A percentile compares a stretch with the other conserved stretches of the same genome.
Conservation (phyloP, 2,329 filamentous ascomycete species). For the Xylariaceae sp. region DNA sequence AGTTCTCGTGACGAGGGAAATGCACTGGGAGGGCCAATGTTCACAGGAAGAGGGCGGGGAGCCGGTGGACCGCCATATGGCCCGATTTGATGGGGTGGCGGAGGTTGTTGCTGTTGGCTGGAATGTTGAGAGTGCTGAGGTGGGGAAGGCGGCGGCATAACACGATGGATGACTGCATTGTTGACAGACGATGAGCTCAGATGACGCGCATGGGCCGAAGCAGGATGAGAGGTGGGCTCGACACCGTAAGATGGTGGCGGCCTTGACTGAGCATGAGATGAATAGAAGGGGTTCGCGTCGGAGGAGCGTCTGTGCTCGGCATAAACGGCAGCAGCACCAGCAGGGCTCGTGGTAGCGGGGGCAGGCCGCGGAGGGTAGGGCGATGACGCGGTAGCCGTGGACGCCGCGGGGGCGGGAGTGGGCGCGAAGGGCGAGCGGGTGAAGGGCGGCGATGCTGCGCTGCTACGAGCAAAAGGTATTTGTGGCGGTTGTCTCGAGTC, state of each 20-base stretch:
- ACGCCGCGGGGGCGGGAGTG: constrained; percentile 9
- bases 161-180: constrained; percentile 26
- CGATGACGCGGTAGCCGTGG: constrained; percentile 10
- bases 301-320: constrained; percentile 28
- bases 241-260: constrained; percentile 26
- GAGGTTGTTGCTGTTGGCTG: constrained; percentile 23
- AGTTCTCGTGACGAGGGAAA: constrained; percentile 32
- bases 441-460: constrained; percentile 26
- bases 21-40: constrained; percentile 28
- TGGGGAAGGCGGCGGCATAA: constrained; percentile 30
- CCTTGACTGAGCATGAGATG: constrained; percentile 30
- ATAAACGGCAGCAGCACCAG: constrained; percentile 13
- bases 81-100: constrained; percentile 28
- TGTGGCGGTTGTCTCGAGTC: constrained; percentile 30
- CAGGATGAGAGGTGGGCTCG: constrained; percentile 30
- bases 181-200: constrained; percentile 32
- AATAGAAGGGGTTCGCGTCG: constrained; percentile 30
- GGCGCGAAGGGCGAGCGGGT: constrained; percentile 26
- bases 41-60: constrained; percentile 29
- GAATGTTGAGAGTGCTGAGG: constrained; percentile 30
- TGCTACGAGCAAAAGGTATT: constrained; percentile 29
- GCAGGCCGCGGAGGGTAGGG: constrained; percentile 29
- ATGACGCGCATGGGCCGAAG: constrained; percentile 30
- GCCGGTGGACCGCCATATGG: constrained; percentile 29
- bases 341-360: constrained; percentile 27